Evolutionary conservation across 352 stramenopile species (phyloP), one percentile per base, ranked within the genome.

Genomic region (Globisporangium cylindrosporum): DNA sequence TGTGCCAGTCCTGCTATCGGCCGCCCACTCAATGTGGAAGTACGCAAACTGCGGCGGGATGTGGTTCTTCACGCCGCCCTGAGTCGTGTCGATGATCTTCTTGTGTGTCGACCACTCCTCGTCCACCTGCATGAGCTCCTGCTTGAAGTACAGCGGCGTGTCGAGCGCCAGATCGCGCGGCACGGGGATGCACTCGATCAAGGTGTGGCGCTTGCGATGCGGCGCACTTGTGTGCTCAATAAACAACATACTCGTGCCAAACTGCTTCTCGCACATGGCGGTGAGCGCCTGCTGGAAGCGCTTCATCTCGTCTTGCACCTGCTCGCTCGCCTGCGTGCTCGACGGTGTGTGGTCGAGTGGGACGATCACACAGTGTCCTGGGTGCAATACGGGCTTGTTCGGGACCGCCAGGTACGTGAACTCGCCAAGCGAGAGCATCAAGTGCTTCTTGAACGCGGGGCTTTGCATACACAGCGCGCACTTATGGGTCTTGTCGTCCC

Each of bases 101-200:
- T 90, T 88, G 73, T 95, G 88, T 18, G 85, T 92, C 27, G 79
- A 73, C 86, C 86, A 95, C 64, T 93, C 88, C 48, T 85, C 79
- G 66, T 92, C 80, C 3, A 78, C 84, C 32, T 94, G 80, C 74
- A 89, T 70, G 10, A 95, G 73, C 55, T 93, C 88, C 64, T 95
- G 88, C 73, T 92, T 94, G 64, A 95, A 93, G 54, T 90, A 94
- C 60, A 95, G 59, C 22, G 88, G 84, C 27, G 77, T 83, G 64
- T 93, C 85, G 24, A 83, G 49, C 6, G 78, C 86, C 32, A 94
- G 43, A 1, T 88, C 77, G 10, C 69, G 75, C 1, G 86, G 81
- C 24, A 95, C 80, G 7, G 88, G 86, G 65, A 95, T 90, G 63
- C 88, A 95, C 64, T 94, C 86, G 49, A 94, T 89, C 43, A 80